Evolutionary conservation across 2,329 filamentous ascomycete species (phyloP), one percentile per base, ranked within the genome.

Genomic region (Fonsecaea nubica): DNA sequence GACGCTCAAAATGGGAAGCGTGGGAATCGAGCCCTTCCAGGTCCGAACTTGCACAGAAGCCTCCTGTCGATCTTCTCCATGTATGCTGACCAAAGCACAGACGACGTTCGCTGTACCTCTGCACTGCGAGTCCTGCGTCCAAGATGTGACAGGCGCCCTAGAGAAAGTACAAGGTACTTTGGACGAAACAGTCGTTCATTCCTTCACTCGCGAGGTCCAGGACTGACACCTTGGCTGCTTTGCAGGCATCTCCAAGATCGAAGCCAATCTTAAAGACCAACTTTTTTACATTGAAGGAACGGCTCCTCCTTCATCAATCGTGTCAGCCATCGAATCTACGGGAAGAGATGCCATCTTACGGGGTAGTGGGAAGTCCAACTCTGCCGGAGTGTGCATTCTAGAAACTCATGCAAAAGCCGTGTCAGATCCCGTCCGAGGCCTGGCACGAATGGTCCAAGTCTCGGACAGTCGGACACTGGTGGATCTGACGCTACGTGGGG

Each of bases 81-180:
- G 18, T 38, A 53, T n/a, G 4, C 36, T 25, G 48, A 36, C 32
- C 58, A 21, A 7, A 2, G n/a, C 53, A 50, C 74, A 98, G 90
- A 96, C 94, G 68, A 90, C 94, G 71, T 98, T 98, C 79, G 93
- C 94, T 70, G 95, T 98, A 73, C 93, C 93, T 63, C 89, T 98
- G 84, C 92, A 89, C 80, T 98, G 95, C 82, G 90, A 96, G 74
- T 84, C 86, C 76, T 98, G 95, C 82, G 88, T 97, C 78, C 90
- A 93, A 79, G 89, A 92, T 74, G 89, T 99, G 77, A 92, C 92
- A 75, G 86, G 87, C 70, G 89, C 92, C 56, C 82, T 98, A 58
- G 86, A 90, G 78, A 88, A 90, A 75, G 81, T 98, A 52, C 84
- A 87, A 75, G 87, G 87, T 89, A 53, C 15, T 13, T 18, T 36